Base-by-base conservation (phyloP, 2,329 filamentous ascomycete genomes). In the Eutypella sp. region DNA sequence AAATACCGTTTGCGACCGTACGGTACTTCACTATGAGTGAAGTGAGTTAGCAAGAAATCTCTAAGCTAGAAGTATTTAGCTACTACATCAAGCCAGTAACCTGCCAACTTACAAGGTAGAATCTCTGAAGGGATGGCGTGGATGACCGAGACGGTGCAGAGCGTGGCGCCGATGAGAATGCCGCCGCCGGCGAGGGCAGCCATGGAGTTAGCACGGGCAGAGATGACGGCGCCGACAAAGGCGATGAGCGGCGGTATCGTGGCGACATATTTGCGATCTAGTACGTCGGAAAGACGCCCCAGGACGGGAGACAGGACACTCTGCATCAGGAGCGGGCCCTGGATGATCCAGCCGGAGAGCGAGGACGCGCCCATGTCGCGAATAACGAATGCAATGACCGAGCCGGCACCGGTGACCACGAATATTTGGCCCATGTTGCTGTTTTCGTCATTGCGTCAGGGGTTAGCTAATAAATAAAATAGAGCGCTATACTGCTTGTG, bases 291-390 rank as follows among this genome's bases (percentile, higher is more conserved):
- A 0, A 81, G 67, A 4, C 77, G 70, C 10, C 78, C 77, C 3
- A 79, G 68, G 18, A 79, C 68, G 3, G 77, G 78, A 1, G 75
- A 79, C 2, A 80, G 65, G 2, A 78, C 77, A 39, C 67, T 71
- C 60, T 81, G 78, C 70, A 80, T 78, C 9, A 81, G 68, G 0
- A 81, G 64, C 1, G 76, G 78, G 0, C 75, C 76, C 70, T 79
- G 40, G 44, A 47, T 18, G n/a, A 33, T 5, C 76, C 77, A 80
- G 23, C 76, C 75, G 1, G 74, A 66, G 15, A 78, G 66, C 1
- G 69, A 61, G 10, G 69, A 63, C 37, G 75, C 69, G 10, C 75
- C 76, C 5, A 81, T 59, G 53, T 80, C 76, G 29, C 75, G 67
- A 20, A 77, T 66, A 48, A 75, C 79, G 55, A 80, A 81, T 0